These are phyloP conservation scores for Pouteria campechiana DNA, from an alignment of 179 eudicot genomes.

Conservation along the genomic window DNA sequence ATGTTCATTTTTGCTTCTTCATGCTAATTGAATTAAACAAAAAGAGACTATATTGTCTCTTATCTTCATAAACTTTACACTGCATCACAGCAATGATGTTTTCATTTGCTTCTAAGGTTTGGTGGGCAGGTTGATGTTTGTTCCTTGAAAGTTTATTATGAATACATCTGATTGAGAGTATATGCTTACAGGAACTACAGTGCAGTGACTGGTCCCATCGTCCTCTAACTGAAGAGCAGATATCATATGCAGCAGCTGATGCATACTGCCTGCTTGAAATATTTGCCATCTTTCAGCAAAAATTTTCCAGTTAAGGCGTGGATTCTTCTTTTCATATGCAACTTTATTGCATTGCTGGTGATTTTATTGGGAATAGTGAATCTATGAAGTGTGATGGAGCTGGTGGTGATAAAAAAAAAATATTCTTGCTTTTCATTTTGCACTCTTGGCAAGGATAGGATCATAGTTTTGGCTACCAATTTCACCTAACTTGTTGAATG, in stretches of 20 bases:
- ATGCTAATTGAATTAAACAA: too few species aligned
- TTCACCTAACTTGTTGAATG: too few species aligned
- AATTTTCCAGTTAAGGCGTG: conserved; percentile 64
- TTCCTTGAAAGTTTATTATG: neutral
- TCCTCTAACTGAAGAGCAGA: conserved; percentile 86
- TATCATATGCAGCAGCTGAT: conserved; percentile 79
- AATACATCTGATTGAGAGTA: neutral
- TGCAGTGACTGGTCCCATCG: conserved; percentile 99
- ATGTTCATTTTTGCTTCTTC: too few species aligned
- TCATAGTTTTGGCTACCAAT: too few species aligned
- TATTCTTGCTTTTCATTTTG: too few species aligned
- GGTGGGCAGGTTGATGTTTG: neutral
- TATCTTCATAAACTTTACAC: too few species aligned
- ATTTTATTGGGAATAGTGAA: too few species aligned
- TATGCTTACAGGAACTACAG: conserved; percentile 65
- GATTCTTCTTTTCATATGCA: conserved; percentile 3
- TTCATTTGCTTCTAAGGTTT: neutral
- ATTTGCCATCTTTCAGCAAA: conserved; percentile 51
- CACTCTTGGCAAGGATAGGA: too few species aligned
- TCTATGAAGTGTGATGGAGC: too few species aligned
- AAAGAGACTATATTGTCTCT: too few species aligned
- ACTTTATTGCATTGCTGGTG: neutral
- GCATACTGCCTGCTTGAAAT: conserved; percentile 82
- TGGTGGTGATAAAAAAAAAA: too few species aligned
- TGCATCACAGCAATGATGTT: too few species aligned